Evolutionary conservation across 2,329 filamentous ascomycete species (phyloP).

Genomic region (Ceratocystis papillata): DNA sequence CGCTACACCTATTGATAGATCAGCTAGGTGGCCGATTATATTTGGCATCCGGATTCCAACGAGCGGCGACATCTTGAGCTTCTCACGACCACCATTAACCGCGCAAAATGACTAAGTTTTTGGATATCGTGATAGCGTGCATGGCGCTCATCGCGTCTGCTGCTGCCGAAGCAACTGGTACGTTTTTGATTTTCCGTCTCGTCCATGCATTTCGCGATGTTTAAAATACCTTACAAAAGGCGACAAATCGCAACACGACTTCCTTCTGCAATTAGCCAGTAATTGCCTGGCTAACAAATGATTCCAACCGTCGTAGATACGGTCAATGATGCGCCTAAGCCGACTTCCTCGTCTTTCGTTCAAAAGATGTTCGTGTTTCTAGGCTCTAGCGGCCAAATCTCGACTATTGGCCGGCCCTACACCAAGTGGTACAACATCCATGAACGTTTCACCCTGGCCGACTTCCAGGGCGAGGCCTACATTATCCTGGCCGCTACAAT

Average conservation of each 20-base stretch:
- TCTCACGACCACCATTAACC: slow-evolving; percentile 7
- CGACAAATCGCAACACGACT: neutral
- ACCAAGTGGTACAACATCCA: slow-evolving; percentile 96
- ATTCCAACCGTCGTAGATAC: neutral
- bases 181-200: neutral
- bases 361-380: slow-evolving; percentile 18
- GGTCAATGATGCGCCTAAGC: slow-evolving; percentile 11
- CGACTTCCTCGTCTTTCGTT: slow-evolving; percentile 16
- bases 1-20: slow-evolving; percentile 1
- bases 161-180: slow-evolving; percentile 21
- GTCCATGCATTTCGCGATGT: neutral
- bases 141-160: slow-evolving; percentile 22
- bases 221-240: neutral
- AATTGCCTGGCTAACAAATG: neutral
- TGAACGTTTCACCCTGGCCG: slow-evolving; percentile 71
- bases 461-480: slow-evolving; percentile 80
- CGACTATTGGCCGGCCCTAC: slow-evolving; percentile 51
- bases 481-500: slow-evolving; percentile 65
- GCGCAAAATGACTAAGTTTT: slow-evolving; percentile 21
- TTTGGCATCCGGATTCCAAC: slow-evolving; percentile 1
- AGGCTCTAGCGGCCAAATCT: slow-evolving; percentile 30
- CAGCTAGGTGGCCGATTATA: slow-evolving; percentile 19
- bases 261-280: neutral
- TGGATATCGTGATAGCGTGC: slow-evolving; percentile 20
- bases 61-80: slow-evolving; percentile 5